Conservation (phyloP, 1,284 basidiomycete genomes). For the Ustilago xerochloae region DNA sequence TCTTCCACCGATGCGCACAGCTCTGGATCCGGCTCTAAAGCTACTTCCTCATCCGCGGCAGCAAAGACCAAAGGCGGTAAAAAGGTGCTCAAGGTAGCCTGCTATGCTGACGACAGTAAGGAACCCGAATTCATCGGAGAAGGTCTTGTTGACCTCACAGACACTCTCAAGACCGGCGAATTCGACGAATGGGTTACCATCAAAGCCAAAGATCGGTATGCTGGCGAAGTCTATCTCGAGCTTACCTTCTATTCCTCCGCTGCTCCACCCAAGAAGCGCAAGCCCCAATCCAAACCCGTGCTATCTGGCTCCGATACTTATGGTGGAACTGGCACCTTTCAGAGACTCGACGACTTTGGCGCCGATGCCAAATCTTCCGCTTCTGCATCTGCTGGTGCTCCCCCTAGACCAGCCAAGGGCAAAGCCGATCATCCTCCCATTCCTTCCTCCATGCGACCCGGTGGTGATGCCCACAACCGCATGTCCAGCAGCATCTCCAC, state of each 20-base stretch:
- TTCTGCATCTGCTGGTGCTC: constrained; percentile 22
- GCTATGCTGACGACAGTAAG: constrained; percentile 92
- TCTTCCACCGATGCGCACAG: constrained; percentile 33
- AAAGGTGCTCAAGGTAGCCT: constrained; percentile 81
- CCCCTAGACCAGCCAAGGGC: constrained; percentile 36
- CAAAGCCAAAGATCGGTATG: constrained; percentile 62
- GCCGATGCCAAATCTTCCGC: constrained; percentile 22
- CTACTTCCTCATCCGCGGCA: constrained; percentile 69
- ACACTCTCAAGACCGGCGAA: constrained; percentile 92
- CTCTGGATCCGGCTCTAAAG: constrained; percentile 35
- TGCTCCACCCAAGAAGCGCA: constrained; percentile 59
- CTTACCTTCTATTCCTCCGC: constrained; percentile 65
- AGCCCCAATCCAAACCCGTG: constrained; percentile 38
- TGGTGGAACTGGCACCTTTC: constrained; percentile 61
- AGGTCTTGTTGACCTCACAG: constrained; percentile 83
- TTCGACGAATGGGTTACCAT: constrained; percentile 94
- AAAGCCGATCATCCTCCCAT: constrained; percentile 45
- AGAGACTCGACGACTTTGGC: constrained; percentile 43
- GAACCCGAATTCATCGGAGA: constrained; percentile 98
- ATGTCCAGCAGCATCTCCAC: constrained; percentile 47
- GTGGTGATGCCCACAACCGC: constrained; percentile 27
- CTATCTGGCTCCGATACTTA: constrained; percentile 50
- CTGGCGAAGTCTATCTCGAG: constrained; percentile 67
- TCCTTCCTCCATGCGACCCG: constrained; percentile 56
- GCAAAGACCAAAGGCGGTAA: constrained; percentile 74